Conservation (phyloP, 1,284 basidiomycete genomes). For the Rugosomyces carneus region DNA sequence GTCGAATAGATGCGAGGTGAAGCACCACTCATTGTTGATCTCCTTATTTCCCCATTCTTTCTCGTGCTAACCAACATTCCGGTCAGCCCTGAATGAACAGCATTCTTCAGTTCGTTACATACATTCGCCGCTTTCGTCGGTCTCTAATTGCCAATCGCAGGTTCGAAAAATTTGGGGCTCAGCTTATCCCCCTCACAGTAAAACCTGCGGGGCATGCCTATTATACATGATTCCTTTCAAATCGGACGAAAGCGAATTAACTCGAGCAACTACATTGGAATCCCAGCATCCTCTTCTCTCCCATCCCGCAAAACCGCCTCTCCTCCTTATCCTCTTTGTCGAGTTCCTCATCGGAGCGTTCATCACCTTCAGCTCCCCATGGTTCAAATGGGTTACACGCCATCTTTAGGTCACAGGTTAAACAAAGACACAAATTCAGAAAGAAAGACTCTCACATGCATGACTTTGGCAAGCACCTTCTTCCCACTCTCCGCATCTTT, state of each 20-base stretch:
- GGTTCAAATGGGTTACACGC: slow-evolving; percentile 71
- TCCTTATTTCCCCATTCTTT: too few species aligned
- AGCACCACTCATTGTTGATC: too few species aligned
- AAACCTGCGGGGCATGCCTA: too few species aligned
- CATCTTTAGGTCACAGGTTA: slow-evolving; percentile 47
- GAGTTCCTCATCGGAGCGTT: slow-evolving; percentile 34
- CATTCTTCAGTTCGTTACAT: too few species aligned
- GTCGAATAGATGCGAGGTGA: too few species aligned
- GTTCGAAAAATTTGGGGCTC: too few species aligned
- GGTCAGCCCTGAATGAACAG: too few species aligned
- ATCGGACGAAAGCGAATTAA: slow-evolving; percentile 37
- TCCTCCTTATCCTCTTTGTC: slow-evolving; percentile 65
- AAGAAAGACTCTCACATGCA: slow-evolving; percentile 46
- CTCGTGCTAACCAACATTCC: too few species aligned
- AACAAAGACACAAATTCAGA: slow-evolving; percentile 13
- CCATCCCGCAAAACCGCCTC: slow-evolving; percentile 72
- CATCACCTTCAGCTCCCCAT: slow-evolving; percentile 67
- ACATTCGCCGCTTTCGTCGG: too few species aligned
- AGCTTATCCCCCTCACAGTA: too few species aligned
- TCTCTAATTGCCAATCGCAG: not conserved
- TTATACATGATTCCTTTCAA: too few species aligned
- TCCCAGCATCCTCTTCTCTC: slow-evolving; percentile 71
- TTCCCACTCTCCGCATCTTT: slow-evolving; percentile 52
- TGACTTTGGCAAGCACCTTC: slow-evolving; percentile 64
- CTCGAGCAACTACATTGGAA: slow-evolving; percentile 94